Percentiles rank a stretch among this genome's conserved stretches.
Conservation (phyloP, 1,139 yeast species). For the Arxiozyma bovina region DNA sequence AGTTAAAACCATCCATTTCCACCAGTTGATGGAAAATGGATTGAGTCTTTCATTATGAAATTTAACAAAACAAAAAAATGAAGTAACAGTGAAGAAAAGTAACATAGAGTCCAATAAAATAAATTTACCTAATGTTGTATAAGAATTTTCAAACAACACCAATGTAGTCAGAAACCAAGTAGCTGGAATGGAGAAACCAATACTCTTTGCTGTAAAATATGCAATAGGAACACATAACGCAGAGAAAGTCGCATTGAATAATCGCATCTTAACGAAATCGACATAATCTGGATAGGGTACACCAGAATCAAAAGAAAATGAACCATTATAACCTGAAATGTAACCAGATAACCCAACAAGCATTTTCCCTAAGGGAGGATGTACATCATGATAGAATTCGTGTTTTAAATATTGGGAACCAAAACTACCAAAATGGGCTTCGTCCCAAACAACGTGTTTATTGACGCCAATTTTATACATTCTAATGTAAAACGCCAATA, state of each 20-base stretch:
- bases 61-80: constrained; percentile 66
- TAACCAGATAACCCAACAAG: constrained; percentile 90
- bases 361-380: constrained; percentile 98
- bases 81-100: constrained; percentile 79
- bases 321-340: constrained; percentile 89
- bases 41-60: constrained; percentile 64
- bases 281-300: constrained; percentile 74
- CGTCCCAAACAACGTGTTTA: constrained; percentile 86
- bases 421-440: constrained; percentile 93
- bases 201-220: constrained; percentile 79
- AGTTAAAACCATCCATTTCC: constrained; percentile 82
- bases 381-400: constrained; percentile 95
- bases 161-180: constrained; percentile 84
- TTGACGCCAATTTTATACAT: constrained; percentile 65
- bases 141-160: constrained; percentile 80
- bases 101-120: constrained; percentile 95
- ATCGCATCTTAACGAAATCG: constrained; percentile 84
- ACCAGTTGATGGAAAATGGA: constrained; percentile 77
- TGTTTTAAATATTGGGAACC: constrained; percentile 89
- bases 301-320: constrained; percentile 91
- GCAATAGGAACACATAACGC: constrained; percentile 90
- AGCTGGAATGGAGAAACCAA: constrained; percentile 71
- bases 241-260: constrained; percentile 86
- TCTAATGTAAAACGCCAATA: constrained; percentile 62
- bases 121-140: constrained; percentile 83